These are phyloP conservation scores for Mucor circinelloides DNA, from an alignment of 371 early-diverging fungal species.

Conservation along the genomic window DNA sequence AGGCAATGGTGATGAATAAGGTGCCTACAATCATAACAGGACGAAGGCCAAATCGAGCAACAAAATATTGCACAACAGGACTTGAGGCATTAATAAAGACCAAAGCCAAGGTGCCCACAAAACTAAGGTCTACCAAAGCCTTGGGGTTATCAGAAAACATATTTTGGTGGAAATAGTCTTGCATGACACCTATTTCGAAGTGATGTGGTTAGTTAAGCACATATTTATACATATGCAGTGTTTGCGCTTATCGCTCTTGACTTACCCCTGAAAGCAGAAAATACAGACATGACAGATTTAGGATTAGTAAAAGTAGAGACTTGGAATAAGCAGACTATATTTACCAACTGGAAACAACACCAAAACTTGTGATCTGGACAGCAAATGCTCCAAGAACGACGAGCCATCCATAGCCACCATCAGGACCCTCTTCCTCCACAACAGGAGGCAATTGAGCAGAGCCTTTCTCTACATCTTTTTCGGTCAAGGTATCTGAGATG, in stretches of 20 bases:
- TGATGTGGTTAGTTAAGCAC: background rate
- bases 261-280: conserved; percentile 17
- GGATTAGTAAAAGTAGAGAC: background rate
- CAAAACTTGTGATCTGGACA: conserved; percentile 62
- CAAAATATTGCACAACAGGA: conserved; percentile 34
- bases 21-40: conserved; percentile 30
- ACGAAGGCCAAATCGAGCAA: conserved; percentile 27
- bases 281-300: background rate
- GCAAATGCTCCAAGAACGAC: conserved; percentile 60
- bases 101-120: conserved; percentile 42
- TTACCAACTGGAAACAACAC: conserved; percentile 42
- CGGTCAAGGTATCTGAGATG: background rate
- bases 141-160: conserved; percentile 19
- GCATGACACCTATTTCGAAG: conserved; percentile 27
- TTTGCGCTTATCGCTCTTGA: background rate
- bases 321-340: background rate
- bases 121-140: conserved; percentile 34
- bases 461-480: background rate
- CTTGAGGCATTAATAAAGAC: conserved; percentile 34
- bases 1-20: conserved; percentile 25
- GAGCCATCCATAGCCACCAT: conserved; percentile 64
- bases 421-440: conserved; percentile 35
- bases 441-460: conserved; percentile 2
- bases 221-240: background rate
- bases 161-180: conserved; percentile 27